phyloP scores from a whole-genome alignment of 1,284 basidiomycete genomes.

The Irpex sp. region DNA sequence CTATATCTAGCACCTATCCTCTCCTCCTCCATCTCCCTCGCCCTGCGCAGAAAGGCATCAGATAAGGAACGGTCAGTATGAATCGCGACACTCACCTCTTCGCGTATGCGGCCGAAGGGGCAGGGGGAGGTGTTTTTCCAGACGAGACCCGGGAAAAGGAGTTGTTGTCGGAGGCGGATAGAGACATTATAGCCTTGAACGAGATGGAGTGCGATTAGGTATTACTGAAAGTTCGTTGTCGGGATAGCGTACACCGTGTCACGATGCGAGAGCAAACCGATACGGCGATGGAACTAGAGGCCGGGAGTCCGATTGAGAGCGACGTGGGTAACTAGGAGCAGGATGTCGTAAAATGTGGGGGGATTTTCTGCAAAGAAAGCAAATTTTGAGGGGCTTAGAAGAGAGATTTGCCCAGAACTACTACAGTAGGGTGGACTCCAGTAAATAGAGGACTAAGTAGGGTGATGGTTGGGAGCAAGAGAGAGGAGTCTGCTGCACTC shows the following conservation, averaged over 20 bases:
- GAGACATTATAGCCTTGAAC: constrained; percentile 78
- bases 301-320: constrained; percentile 35
- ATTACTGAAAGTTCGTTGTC: constrained; percentile 57
- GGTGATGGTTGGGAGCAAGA: constrained; percentile 41
- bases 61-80: neutral
- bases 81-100: constrained; percentile 58
- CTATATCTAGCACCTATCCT: constrained; percentile 64
- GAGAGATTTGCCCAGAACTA: constrained; percentile 34
- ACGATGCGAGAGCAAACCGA: constrained; percentile 27
- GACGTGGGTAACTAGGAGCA: constrained; percentile 46
- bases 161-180: constrained; percentile 78
- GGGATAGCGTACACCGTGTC: constrained; percentile 23
- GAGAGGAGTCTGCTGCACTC: constrained; percentile 23
- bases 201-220: constrained; percentile 65
- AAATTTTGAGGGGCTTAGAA: constrained; percentile 37
- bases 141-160: constrained; percentile 75
- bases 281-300: constrained; percentile 25
- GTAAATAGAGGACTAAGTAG: constrained; percentile 46
- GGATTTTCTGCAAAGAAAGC: constrained; percentile 29
- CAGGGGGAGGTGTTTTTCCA: constrained; percentile 85
- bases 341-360: constrained; percentile 34
- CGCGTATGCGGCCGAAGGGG: constrained; percentile 83
- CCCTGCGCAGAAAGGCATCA: constrained; percentile 40
- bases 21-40: constrained; percentile 79
- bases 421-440: constrained; percentile 37